A percentile compares a stretch with the other conserved stretches of the same genome.
Evolutionary conservation across 305 asterid species (phyloP).

Genomic region (Salvia sclarea): DNA sequence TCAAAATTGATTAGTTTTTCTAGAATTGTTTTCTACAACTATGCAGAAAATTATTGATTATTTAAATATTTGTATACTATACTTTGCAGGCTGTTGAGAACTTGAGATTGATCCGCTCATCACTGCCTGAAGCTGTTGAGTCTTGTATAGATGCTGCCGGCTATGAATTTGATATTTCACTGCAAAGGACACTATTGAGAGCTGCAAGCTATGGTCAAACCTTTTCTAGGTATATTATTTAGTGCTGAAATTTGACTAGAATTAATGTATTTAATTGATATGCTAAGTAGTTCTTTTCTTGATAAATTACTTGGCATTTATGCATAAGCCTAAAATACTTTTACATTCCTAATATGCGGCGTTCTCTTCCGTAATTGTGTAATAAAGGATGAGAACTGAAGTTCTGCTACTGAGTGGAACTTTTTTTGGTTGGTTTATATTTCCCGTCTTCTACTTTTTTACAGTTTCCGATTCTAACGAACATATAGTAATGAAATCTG

Average conservation of each 20-base stretch:
- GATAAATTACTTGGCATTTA: too few relatives aligned
- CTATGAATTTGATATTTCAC: slow-evolving; percentile 82
- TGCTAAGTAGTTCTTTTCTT: background rate
- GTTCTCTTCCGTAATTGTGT: background rate
- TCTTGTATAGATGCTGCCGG: slow-evolving; percentile 97
- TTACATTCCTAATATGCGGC: background rate
- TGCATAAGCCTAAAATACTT: background rate
- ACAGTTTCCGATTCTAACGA: slow-evolving; percentile 13
- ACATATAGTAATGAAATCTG: background rate
- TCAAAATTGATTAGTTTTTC: slow-evolving; percentile 11
- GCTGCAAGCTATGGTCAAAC: slow-evolving; percentile 99
- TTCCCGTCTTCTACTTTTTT: background rate
- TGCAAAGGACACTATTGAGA: slow-evolving; percentile 77
- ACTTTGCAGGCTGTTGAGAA: slow-evolving; percentile 91
- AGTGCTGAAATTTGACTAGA: slow-evolving; percentile 22
- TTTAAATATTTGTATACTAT: slow-evolving; percentile 25
- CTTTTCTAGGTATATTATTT: slow-evolving; percentile 83
- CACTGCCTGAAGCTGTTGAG: slow-evolving; percentile 92
- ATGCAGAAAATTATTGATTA: background rate
- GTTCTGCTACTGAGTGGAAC: slow-evolving; percentile 3
- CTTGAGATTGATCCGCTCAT: slow-evolving; percentile 83
- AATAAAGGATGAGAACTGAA: background rate
- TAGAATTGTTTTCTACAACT: slow-evolving; percentile 14
- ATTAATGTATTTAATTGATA: background rate
- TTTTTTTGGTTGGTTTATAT: slow-evolving; percentile 8